Evolutionary conservation across 2,329 filamentous ascomycete genomes (phyloP).

Genomic region (Pleurostoma richardsiae): DNA sequence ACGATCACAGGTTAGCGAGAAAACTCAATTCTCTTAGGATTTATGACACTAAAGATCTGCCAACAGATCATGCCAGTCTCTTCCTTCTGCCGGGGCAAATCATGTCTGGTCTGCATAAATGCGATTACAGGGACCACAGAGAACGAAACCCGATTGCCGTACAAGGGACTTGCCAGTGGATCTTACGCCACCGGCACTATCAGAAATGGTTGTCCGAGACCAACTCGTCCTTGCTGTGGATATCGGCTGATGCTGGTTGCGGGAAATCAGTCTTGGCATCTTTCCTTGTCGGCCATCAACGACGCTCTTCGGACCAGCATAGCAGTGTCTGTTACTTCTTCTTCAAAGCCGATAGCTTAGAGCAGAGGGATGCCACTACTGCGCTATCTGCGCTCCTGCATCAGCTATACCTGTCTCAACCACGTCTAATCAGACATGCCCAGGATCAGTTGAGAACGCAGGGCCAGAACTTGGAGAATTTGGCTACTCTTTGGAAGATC

Average conservation of each 20-base stretch:
- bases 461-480: not conserved
- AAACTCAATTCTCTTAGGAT: too few relatives aligned
- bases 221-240: slow-evolving; percentile 4
- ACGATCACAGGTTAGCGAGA: too few relatives aligned
- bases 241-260: slow-evolving; percentile 9
- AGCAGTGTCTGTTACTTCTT: slow-evolving; percentile 11
- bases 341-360: slow-evolving; percentile 10
- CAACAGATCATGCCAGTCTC: not conserved
- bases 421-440: not conserved
- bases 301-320: not conserved
- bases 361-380: slow-evolving; percentile 5
- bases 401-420: slow-evolving; percentile 8
- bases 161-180: slow-evolving; percentile 9
- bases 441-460: not conserved
- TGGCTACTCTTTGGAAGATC: not conserved
- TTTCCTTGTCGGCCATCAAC: slow-evolving; percentile 9
- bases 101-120: not conserved
- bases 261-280: slow-evolving; percentile 10
- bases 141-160: slow-evolving; percentile 5
- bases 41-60: too few relatives aligned
- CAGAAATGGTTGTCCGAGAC: not conserved
- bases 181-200: slow-evolving; percentile 7
- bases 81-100: not conserved
- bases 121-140: slow-evolving; percentile 3
- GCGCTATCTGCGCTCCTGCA: slow-evolving; percentile 6